phyloP scores from a whole-genome alignment of 192 early-diverging fungal genomes.

The Coemansia reversa region DNA sequence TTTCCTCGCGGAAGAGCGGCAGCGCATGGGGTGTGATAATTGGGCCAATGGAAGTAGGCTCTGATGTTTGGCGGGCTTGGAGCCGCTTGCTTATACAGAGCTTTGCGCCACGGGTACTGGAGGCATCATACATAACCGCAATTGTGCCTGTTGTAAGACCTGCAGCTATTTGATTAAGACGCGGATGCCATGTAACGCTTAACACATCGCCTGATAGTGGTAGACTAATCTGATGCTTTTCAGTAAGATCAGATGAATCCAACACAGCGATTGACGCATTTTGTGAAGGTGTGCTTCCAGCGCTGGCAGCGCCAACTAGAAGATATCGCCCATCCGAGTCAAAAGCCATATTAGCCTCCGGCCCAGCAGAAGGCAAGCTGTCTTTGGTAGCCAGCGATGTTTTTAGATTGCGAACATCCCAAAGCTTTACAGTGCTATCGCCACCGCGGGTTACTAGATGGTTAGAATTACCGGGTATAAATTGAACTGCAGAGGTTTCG shows the following conservation, averaged over 20 bases:
- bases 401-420: slow-evolving; percentile 70
- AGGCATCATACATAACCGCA: slow-evolving; percentile 70
- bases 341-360: slow-evolving; percentile 79
- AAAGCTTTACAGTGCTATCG: slow-evolving; percentile 90
- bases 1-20: slow-evolving; percentile 81
- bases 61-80: not conserved
- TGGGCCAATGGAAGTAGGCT: slow-evolving; percentile 38
- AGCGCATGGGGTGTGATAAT: slow-evolving; percentile 90
- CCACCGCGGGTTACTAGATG: slow-evolving; percentile 74
- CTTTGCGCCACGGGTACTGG: slow-evolving; percentile 70
- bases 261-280: slow-evolving; percentile 19
- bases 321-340: slow-evolving; percentile 78
- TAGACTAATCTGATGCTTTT: slow-evolving; percentile 1
- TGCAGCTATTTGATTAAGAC: slow-evolving; percentile 83
- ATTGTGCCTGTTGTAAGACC: slow-evolving; percentile 77
- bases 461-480: slow-evolving; percentile 61
- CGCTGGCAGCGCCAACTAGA: slow-evolving; percentile 61
- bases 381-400: slow-evolving; percentile 59
- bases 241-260: not conserved
- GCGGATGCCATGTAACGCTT: slow-evolving; percentile 79
- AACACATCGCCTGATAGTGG: slow-evolving; percentile 60
- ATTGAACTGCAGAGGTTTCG: slow-evolving; percentile 68
- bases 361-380: slow-evolving; percentile 63
- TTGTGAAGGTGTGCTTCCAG: not conserved
- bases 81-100: slow-evolving; percentile 61